Percentiles rank a stretch among this genome's conserved stretches.
phyloP scores from a whole-genome alignment of 306 rosid species.

The Medicago arabica region DNA sequence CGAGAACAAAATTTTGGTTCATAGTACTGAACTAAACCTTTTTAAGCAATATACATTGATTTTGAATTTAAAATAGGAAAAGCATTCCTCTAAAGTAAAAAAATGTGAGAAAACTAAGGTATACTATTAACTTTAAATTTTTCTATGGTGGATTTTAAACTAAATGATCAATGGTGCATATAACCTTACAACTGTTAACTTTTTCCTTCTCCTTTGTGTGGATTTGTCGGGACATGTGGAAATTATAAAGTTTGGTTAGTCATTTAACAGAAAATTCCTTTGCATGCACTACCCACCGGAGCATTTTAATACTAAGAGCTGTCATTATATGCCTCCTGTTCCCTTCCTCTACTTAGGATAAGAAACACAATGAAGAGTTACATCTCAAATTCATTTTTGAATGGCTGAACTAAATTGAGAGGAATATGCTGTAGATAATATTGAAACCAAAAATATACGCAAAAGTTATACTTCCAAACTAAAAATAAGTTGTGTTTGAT shows the following conservation, averaged over 20 bases:
- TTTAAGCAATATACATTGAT: background rate
- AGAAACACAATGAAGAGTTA: background rate
- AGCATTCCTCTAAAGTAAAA: background rate
- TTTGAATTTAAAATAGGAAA: background rate
- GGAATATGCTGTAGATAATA: background rate
- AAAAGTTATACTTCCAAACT: background rate
- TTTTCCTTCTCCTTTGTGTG: background rate
- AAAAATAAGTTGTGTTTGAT: background rate
- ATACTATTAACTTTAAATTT: background rate
- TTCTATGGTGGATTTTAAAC: background rate
- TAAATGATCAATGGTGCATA: slow-evolving; percentile 9
- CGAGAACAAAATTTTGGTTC: too few relatives aligned
- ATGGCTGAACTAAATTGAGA: background rate
- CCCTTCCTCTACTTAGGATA: background rate
- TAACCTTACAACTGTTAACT: slow-evolving; percentile 20
- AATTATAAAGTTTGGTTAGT: background rate
- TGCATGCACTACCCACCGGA: background rate
- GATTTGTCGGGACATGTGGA: slow-evolving; percentile 4
- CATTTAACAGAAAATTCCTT: background rate
- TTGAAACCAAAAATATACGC: background rate
- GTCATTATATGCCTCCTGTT: background rate
- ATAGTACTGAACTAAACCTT: background rate
- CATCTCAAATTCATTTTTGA: background rate
- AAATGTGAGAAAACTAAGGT: background rate
- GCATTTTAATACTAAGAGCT: background rate